Conservation (phyloP, 352 stramenopile species). For the Phytophthora pluvialis region DNA sequence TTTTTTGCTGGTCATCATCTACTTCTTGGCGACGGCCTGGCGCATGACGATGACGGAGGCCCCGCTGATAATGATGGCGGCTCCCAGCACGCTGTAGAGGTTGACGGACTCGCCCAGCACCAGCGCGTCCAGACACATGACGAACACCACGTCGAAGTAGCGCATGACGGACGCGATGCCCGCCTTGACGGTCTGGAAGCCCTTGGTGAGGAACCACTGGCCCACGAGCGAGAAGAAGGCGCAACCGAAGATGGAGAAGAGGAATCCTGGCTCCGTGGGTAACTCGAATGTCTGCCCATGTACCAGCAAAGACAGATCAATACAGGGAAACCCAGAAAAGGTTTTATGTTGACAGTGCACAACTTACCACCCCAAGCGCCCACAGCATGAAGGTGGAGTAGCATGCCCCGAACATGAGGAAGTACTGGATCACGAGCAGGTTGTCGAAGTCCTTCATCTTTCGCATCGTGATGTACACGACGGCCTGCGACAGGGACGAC, state of each 20-base stretch:
- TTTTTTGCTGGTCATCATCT: not conserved
- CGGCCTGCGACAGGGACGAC: constrained; percentile 37
- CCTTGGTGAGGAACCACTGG: constrained; percentile 60
- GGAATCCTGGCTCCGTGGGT: constrained; percentile 23
- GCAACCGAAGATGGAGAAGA: constrained; percentile 51
- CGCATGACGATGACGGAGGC: constrained; percentile 59
- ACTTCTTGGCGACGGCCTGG: constrained; percentile 19
- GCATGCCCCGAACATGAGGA: constrained; percentile 46
- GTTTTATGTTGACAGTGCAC: not conserved
- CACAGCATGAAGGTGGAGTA: constrained; percentile 38
- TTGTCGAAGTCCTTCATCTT: constrained; percentile 57
- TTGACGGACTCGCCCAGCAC: constrained; percentile 61
- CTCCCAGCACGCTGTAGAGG: constrained; percentile 58
- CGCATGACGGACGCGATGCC: constrained; percentile 72
- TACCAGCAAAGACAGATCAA: not conserved
- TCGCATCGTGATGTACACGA: constrained; percentile 57
- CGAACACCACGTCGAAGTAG: constrained; percentile 77
- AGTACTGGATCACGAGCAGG: constrained; percentile 53
- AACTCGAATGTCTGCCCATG: constrained; percentile 25
- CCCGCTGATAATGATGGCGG: constrained; percentile 51
- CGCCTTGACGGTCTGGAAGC: constrained; percentile 64
- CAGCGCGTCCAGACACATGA: constrained; percentile 57
- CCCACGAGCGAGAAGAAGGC: constrained; percentile 59
- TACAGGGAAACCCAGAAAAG: too few relatives aligned
- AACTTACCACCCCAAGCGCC: constrained; percentile 39